Evolutionary conservation across 192 early-diverging fungal species (phyloP), one percentile per base, ranked within the genome.

Genomic region (Oehlia diaphana): DNA sequence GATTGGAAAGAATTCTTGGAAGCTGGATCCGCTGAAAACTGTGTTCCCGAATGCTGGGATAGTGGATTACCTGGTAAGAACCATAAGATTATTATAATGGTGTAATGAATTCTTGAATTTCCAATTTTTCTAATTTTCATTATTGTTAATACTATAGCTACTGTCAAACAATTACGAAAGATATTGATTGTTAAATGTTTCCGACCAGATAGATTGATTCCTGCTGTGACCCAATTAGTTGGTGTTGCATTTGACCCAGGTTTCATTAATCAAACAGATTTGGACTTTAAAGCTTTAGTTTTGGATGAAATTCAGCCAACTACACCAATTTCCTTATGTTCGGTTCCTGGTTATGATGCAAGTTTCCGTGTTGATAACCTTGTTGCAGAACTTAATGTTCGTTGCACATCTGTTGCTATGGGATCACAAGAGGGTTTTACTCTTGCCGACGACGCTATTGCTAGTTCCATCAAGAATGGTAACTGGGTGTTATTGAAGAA

Each of bases 401-500:
- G 86, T 63, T 84, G 96, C 42, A 87, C 88, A 4, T 92, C 97
- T 4, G 95, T 99, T 35, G 98, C 98, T 7, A 97, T 99, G 96
- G 98, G 98, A 75, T 97, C 98, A 6, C 88, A 92, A 47, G 98
- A 99, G 92, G 97, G 97, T 71, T 92, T 95, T 66, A 86, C 84
- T 21, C 86, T 96, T 49, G 98, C 98, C 7, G 97, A 98, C 72
- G 87, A 89, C 82, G 98, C 96, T 0, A 97, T 99, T 76, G 89
- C 93, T 2, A 76, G 83, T 0, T 96, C 97, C 0, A 89, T 88
- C 53, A 94, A 94, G 84, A 90, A 84, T 53, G 98, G 98, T 69
- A 87, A 88, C 65, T 99, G 97, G 97, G 97, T 99, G 8, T 87
- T 99, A 74, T 88, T 99, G 72, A 97, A 98, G 86, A 99, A 99